Conservation (phyloP, 495 filamentous ascomycete genomes). For the Talaromyces trachyspermus region DNA sequence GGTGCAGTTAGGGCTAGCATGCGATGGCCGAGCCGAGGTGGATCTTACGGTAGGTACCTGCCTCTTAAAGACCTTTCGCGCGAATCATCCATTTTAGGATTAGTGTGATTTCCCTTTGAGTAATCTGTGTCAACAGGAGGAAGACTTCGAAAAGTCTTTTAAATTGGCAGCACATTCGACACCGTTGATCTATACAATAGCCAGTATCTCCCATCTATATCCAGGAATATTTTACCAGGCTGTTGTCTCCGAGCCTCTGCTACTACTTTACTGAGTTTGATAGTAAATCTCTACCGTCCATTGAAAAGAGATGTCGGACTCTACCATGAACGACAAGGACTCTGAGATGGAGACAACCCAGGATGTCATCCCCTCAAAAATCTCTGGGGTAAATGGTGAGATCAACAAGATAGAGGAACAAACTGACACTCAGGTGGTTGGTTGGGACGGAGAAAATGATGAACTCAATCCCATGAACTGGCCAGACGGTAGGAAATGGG, state of each 20-base stretch:
- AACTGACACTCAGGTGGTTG: constrained; percentile 8
- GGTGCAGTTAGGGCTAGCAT: neutral
- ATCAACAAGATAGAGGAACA: neutral
- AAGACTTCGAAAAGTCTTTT: neutral
- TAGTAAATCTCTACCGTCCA: neutral
- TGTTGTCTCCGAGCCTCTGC: neutral
- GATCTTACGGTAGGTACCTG: too few relatives aligned
- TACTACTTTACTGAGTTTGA: neutral
- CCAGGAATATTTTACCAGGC: neutral
- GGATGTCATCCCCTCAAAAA: neutral
- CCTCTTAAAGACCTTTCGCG: neutral
- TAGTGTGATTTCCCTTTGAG: neutral
- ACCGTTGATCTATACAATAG: neutral
- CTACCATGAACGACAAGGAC: neutral
- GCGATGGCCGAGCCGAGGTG: too few relatives aligned
- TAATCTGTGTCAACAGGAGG: neutral
- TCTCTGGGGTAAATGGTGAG: neutral
- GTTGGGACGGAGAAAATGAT: constrained; percentile 52
- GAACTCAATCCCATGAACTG: constrained; percentile 66
- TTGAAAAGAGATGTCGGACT: neutral
- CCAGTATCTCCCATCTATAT: neutral
- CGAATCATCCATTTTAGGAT: neutral
- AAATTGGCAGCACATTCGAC: neutral
- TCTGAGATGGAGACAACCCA: neutral
- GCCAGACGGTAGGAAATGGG: constrained; percentile 30